These are phyloP conservation scores for Balamuthia mandrillaris DNA, from an alignment of 208 protist genomes.

Conservation along the genomic window DNA sequence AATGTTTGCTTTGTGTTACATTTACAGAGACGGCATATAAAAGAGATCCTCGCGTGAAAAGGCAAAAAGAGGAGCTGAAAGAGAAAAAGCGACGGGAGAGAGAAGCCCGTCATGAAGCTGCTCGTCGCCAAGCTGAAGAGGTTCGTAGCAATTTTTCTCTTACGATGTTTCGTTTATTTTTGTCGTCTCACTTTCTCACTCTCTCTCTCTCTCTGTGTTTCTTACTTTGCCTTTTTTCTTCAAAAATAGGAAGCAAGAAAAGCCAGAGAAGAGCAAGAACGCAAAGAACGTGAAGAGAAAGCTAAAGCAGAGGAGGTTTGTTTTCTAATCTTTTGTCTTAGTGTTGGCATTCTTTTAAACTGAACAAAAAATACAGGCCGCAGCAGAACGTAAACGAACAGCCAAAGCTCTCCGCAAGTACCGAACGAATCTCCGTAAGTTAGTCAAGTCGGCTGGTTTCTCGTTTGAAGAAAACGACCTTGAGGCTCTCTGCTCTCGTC, in stretches of 20 bases:
- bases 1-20: no score
- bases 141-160: no score
- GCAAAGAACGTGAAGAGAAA: slow-evolving; percentile 32
- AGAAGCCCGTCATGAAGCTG: slow-evolving; percentile 24
- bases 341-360: no score
- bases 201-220: no score
- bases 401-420: slow-evolving; percentile 38
- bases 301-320: slow-evolving; percentile 49
- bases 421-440: slow-evolving; percentile 16
- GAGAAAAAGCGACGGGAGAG: slow-evolving; percentile 36
- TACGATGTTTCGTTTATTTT: no score
- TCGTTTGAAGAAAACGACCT: neutral
- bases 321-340: neutral
- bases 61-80: slow-evolving; percentile 74
- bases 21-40: slow-evolving; percentile 81
- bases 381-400: slow-evolving; percentile 30
- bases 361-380: no score
- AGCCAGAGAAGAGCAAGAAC: slow-evolving; percentile 76
- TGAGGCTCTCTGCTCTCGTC: neutral
- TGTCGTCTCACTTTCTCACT: no score
- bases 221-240: no score
- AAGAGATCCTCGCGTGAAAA: slow-evolving; percentile 86
- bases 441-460: neutral
- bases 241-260: no score
- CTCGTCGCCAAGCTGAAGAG: no score